Evolutionary conservation across 352 stramenopile species (phyloP).

Genomic region (Peronospora destructor): DNA sequence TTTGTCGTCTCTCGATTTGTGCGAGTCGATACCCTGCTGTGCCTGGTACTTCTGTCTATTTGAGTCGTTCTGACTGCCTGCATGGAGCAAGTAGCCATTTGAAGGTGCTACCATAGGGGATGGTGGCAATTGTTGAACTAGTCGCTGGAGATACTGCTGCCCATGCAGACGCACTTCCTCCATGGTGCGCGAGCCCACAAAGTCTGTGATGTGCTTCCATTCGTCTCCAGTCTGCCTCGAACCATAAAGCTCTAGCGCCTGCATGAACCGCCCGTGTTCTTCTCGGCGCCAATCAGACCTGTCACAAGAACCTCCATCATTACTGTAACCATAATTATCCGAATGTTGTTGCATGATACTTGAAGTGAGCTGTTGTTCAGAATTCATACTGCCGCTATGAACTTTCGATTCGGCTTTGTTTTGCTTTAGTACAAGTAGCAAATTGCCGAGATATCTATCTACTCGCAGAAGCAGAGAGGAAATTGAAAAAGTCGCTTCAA

Average conservation of each 20-base stretch:
- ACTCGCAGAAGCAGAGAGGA: constrained; percentile 6
- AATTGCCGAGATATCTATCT: constrained; percentile 9
- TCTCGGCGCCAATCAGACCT: constrained; percentile 43
- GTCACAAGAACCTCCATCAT: background rate
- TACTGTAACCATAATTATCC: constrained; percentile 3
- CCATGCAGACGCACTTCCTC: constrained; percentile 64
- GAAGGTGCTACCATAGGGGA: constrained; percentile 9
- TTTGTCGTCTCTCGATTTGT: constrained; percentile 12
- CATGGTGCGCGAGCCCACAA: constrained; percentile 58
- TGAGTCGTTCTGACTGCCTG: constrained; percentile 26
- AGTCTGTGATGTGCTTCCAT: constrained; percentile 67
- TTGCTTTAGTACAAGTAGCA: constrained; percentile 3
- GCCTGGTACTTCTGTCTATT: constrained; percentile 26
- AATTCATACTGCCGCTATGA: constrained; percentile 4
- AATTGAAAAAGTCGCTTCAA: constrained; percentile 13
- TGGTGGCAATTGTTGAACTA: constrained; percentile 45
- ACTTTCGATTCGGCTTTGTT: background rate
- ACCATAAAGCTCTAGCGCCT: constrained; percentile 68
- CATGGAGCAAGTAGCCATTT: constrained; percentile 16
- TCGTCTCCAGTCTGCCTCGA: constrained; percentile 41
- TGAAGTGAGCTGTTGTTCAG: constrained; percentile 9
- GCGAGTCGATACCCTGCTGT: constrained; percentile 2
- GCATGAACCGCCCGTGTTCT: constrained; percentile 76
- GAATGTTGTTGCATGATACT: constrained; percentile 18
- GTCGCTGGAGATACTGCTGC: constrained; percentile 63